Percentiles rank a stretch among this genome's conserved stretches.
Evolutionary conservation across 768 basidiomycete genomes (phyloP).

Genomic region (Mycena pura): DNA sequence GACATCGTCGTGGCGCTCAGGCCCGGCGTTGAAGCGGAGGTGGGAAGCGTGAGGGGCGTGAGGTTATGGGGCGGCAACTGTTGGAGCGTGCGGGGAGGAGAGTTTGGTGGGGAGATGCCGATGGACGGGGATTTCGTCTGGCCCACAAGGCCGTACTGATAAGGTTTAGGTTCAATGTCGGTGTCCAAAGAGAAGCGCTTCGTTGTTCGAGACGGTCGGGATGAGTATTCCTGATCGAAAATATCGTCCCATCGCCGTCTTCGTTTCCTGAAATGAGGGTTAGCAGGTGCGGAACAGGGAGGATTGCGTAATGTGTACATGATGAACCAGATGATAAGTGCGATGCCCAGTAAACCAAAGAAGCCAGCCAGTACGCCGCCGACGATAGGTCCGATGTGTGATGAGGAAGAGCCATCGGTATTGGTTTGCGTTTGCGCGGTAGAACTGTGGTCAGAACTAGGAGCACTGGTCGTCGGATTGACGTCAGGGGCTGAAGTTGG

Average conservation of each 20-base stretch:
- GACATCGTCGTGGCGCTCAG: conserved; percentile 34
- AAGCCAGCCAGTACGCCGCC: conserved; percentile 64
- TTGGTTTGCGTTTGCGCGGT: conserved; percentile 21
- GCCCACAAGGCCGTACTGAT: conserved; percentile 69
- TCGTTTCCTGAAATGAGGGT: conserved; percentile 44
- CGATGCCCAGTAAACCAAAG: conserved; percentile 54
- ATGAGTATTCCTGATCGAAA: conserved; percentile 50
- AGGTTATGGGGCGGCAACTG: conserved; percentile 32
- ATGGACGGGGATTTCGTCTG: conserved; percentile 46
- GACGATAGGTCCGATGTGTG: conserved; percentile 53
- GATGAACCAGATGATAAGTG: conserved; percentile 55
- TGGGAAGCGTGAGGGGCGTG: conserved; percentile 36
- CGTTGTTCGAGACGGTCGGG: conserved; percentile 29
- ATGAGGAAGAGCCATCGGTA: conserved; percentile 25
- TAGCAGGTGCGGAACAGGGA: conserved; percentile 1
- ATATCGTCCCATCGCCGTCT: conserved; percentile 57
- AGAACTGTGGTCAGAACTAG: conserved; percentile 23
- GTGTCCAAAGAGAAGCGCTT: conserved; percentile 39
- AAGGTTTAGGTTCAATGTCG: conserved; percentile 54
- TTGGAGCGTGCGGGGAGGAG: conserved; percentile 24
- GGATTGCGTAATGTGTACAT: conserved; percentile 44
- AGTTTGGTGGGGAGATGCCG: conserved; percentile 42
- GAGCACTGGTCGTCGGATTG: conserved; percentile 25
- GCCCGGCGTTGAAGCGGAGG: conserved; percentile 32
- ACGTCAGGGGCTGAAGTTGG: conserved; percentile 39